Percentiles rank a stretch among this genome's conserved stretches.
Evolutionary conservation across 2,329 filamentous ascomycete genomes (phyloP).

Genomic region (Thelonectria olida): DNA sequence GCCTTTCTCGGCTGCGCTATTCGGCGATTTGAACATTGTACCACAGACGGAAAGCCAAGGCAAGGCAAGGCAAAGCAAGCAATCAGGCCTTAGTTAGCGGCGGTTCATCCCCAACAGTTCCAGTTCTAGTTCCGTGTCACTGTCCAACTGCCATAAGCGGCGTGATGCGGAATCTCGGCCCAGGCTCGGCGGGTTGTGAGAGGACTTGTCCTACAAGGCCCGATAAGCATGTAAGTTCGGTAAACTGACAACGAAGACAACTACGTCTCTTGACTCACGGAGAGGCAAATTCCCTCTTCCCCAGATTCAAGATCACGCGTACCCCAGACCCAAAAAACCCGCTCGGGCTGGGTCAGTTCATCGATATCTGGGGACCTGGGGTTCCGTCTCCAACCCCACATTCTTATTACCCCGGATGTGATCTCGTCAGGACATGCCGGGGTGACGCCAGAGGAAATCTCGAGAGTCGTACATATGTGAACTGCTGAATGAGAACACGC

Average conservation of each 20-base stretch:
- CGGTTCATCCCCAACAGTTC: conserved; percentile 1
- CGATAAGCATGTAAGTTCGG: background rate
- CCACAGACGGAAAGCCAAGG: conserved; percentile 14
- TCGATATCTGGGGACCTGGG: conserved; percentile 21
- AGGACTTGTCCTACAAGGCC: background rate
- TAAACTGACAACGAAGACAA: background rate
- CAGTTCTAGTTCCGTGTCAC: background rate
- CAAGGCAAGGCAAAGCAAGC: conserved; percentile 8
- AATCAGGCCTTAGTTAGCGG: background rate
- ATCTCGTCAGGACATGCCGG: conserved; percentile 21
- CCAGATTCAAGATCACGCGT: conserved; percentile 1
- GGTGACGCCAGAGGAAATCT: background rate
- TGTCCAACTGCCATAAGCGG: background rate
- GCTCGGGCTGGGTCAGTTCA: background rate
- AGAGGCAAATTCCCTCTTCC: background rate
- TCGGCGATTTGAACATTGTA: background rate
- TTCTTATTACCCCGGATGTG: conserved; percentile 33
- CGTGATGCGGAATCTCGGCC: background rate
- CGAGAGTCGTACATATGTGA: background rate
- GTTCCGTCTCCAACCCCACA: conserved; percentile 30
- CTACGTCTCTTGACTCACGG: background rate
- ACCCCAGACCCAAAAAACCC: conserved; percentile 12
- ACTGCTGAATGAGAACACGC: background rate
- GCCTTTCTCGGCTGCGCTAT: background rate
- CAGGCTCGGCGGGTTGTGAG: background rate